Conservation (phyloP, 192 early-diverging fungal species). For the Linnemannia schmuckeri region DNA sequence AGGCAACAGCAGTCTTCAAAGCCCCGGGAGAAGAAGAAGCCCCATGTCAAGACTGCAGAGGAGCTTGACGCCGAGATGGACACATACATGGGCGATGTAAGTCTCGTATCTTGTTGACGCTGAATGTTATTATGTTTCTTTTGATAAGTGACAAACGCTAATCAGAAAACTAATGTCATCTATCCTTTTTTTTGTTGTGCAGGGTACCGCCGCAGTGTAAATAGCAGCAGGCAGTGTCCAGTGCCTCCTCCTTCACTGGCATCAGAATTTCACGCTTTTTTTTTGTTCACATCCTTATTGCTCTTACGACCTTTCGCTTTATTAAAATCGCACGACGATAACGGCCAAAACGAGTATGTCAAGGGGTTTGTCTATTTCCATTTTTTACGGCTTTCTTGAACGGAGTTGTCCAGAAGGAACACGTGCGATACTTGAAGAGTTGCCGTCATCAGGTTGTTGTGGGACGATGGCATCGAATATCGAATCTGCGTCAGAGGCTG, state of each 20-base stretch:
- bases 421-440: not conserved
- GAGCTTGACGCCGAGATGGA: slow-evolving; percentile 71
- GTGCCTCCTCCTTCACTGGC: not conserved
- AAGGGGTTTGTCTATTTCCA: not conserved
- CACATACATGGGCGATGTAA: slow-evolving; percentile 64
- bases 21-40: slow-evolving; percentile 20
- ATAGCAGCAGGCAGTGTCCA: not conserved
- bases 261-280: not conserved
- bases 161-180: not conserved
- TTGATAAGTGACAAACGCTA: not conserved
- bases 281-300: not conserved
- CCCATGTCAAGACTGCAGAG: slow-evolving; percentile 47
- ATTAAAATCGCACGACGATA: not conserved
- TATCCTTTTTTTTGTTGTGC: not conserved
- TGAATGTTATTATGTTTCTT: not conserved
- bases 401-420: not conserved
- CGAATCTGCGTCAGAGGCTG: not conserved
- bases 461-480: slow-evolving; percentile 4
- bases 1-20: slow-evolving; percentile 26
- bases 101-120: not conserved
- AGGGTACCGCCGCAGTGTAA: not conserved
- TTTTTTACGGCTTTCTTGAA: not conserved
- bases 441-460: not conserved
- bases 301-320: not conserved
- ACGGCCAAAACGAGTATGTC: not conserved